These are phyloP conservation scores for Saccharomycopsis sp. DNA, from an alignment of 805 yeast genomes.

Conservation along the genomic window DNA sequence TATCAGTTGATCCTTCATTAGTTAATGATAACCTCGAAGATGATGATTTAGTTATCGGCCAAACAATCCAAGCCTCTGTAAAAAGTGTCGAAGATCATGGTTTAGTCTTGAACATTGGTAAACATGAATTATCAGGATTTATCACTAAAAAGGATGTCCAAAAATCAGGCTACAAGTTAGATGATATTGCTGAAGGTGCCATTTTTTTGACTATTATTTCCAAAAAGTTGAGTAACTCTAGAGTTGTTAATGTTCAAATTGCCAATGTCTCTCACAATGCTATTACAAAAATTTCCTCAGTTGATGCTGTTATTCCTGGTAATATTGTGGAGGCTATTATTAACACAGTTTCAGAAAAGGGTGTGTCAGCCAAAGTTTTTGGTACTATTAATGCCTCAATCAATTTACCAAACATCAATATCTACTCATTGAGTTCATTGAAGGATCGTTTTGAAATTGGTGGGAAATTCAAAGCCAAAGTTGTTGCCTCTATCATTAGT, in stretches of 20 bases:
- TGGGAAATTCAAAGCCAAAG: slow-evolving; percentile 55
- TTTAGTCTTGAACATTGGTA: slow-evolving; percentile 62
- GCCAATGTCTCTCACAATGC: slow-evolving; percentile 38
- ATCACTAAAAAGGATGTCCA: slow-evolving; percentile 58
- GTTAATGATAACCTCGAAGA: slow-evolving; percentile 52
- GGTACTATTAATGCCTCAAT: slow-evolving; percentile 70
- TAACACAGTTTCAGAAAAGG: slow-evolving; percentile 45
- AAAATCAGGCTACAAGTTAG: slow-evolving; percentile 28
- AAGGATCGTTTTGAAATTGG: slow-evolving; percentile 63
- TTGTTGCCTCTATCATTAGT: slow-evolving; percentile 48
- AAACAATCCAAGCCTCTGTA: slow-evolving; percentile 66
- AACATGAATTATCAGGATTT: slow-evolving; percentile 52
- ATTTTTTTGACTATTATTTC: slow-evolving; percentile 55
- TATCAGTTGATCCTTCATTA: slow-evolving; percentile 62
- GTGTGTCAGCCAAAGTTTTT: slow-evolving; percentile 60
- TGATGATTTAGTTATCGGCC: slow-evolving; percentile 56
- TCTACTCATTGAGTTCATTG: slow-evolving; percentile 34
- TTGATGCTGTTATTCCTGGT: slow-evolving; percentile 84
- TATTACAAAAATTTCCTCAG: slow-evolving; percentile 48
- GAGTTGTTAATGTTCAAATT: slow-evolving; percentile 38
- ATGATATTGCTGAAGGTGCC: slow-evolving; percentile 44
- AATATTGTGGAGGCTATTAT: slow-evolving; percentile 64
- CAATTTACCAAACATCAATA: slow-evolving; percentile 53
- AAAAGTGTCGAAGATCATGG: slow-evolving; percentile 90
- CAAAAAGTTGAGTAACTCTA: slow-evolving; percentile 26